These are phyloP conservation scores for Claviceps spartinae DNA, from an alignment of 2,329 filamentous ascomycete genomes.

Conservation along the genomic window DNA sequence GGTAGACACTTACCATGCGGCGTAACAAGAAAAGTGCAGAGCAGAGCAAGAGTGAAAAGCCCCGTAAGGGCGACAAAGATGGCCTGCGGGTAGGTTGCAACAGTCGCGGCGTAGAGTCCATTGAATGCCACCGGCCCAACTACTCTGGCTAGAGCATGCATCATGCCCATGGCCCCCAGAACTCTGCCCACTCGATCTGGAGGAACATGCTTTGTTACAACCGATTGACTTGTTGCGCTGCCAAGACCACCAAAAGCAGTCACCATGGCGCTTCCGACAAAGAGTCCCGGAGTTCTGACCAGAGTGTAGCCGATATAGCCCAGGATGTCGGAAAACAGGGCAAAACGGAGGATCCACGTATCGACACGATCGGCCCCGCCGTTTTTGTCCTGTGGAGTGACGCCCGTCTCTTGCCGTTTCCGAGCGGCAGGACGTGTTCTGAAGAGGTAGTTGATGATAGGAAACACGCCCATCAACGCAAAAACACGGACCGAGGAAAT, in stretches of 20 bases:
- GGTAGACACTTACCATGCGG: constrained; percentile 51
- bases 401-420: constrained; percentile 23
- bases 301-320: constrained; percentile 67
- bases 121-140: constrained; percentile 75
- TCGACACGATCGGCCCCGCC: constrained; percentile 67
- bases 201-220: constrained; percentile 83
- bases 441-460: constrained; percentile 62
- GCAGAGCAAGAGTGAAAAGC: constrained; percentile 52
- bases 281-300: constrained; percentile 45
- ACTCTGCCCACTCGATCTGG: constrained; percentile 69
- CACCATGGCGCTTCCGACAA: constrained; percentile 58
- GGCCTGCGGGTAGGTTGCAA: constrained; percentile 63
- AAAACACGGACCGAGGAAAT: constrained; percentile 65
- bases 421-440: constrained; percentile 40
- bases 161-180: constrained; percentile 73
- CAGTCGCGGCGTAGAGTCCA: constrained; percentile 70
- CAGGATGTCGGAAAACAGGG: constrained; percentile 61
- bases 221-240: constrained; percentile 69
- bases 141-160: constrained; percentile 72
- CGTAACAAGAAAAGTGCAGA: constrained; percentile 55
- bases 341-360: constrained; percentile 58
- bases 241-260: constrained; percentile 74
- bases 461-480: constrained; percentile 61
- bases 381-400: constrained; percentile 32
- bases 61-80: constrained; percentile 64